Percentiles rank a stretch among this genome's conserved stretches.
Evolutionary conservation across 192 early-diverging fungal species (phyloP).

Genomic region (Linderina pennispora): DNA sequence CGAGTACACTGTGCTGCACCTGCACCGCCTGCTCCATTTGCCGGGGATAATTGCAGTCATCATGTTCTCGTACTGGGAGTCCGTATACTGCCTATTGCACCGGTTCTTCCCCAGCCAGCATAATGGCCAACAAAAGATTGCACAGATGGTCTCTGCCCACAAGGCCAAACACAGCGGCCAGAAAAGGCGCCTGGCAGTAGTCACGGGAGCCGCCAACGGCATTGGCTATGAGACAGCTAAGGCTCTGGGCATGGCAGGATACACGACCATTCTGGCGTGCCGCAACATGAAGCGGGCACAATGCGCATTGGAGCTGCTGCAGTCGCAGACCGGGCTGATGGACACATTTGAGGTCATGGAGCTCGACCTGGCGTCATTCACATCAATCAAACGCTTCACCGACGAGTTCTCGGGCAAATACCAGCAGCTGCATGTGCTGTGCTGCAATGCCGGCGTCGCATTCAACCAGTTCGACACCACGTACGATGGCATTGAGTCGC

Average conservation of each 20-base stretch:
- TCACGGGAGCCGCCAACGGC: slow-evolving; percentile 56
- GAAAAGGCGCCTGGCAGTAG: slow-evolving; percentile 18
- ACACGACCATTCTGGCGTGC: slow-evolving; percentile 44
- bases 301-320: slow-evolving; percentile 6
- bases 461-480: slow-evolving; percentile 53
- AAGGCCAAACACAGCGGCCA: not conserved
- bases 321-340: slow-evolving; percentile 14
- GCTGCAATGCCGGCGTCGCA: slow-evolving; percentile 57
- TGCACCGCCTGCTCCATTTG: slow-evolving; percentile 12
- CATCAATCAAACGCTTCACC: slow-evolving; percentile 40
- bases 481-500: slow-evolving; percentile 55
- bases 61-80: slow-evolving; percentile 19
- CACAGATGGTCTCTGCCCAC: slow-evolving; percentile 19
- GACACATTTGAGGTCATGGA: slow-evolving; percentile 30
- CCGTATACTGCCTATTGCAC: slow-evolving; percentile 23
- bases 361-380: slow-evolving; percentile 50
- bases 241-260: slow-evolving; percentile 52
- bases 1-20: slow-evolving; percentile 10
- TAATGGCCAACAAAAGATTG: slow-evolving; percentile 17
- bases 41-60: slow-evolving; percentile 17
- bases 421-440: slow-evolving; percentile 21
- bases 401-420: slow-evolving; percentile 16
- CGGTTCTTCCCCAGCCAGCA: slow-evolving; percentile 15
- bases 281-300: slow-evolving; percentile 25
- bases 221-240: slow-evolving; percentile 54